Conservation (phyloP, 1,139 yeast species). For the Taiozyma sp. region DNA sequence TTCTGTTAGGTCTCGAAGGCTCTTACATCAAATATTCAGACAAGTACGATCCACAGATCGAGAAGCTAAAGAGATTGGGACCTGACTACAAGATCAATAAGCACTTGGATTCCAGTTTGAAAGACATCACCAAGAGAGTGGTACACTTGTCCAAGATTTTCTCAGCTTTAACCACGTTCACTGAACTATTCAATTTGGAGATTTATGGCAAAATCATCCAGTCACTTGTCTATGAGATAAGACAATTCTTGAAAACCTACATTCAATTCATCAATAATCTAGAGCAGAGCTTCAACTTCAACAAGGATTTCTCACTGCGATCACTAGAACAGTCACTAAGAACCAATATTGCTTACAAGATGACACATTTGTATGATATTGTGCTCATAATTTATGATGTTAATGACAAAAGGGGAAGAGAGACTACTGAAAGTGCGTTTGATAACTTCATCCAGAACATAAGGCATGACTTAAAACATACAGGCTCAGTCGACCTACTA, state of each 20-base stretch:
- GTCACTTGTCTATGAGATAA: conserved; percentile 59
- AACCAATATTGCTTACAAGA: conserved; percentile 31
- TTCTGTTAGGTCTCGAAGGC: conserved; percentile 78
- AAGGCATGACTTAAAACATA: conserved; percentile 37
- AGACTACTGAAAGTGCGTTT: conserved; percentile 21
- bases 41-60: conserved; percentile 43
- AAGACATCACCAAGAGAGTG: conserved; percentile 63
- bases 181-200: conserved; percentile 49
- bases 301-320: conserved; percentile 42
- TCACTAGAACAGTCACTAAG: conserved; percentile 39
- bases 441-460: conserved; percentile 35
- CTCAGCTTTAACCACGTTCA: conserved; percentile 49
- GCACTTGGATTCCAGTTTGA: conserved; percentile 69
- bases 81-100: conserved; percentile 75
- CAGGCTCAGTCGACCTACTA: conserved; percentile 42
- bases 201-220: conserved; percentile 72
- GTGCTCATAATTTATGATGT: conserved; percentile 41
- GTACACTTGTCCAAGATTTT: conserved; percentile 61
- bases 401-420: conserved; percentile 27
- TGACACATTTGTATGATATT: conserved; percentile 58
- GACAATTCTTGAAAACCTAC: conserved; percentile 45
- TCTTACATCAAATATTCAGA: conserved; percentile 67
- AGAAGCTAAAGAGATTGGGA: conserved; percentile 44
- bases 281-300: conserved; percentile 48
- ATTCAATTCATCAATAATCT: conserved; percentile 41